These are phyloP conservation scores for Ascochyta fabae DNA, from an alignment of 2,329 filamentous ascomycete genomes.

Conservation along the genomic window DNA sequence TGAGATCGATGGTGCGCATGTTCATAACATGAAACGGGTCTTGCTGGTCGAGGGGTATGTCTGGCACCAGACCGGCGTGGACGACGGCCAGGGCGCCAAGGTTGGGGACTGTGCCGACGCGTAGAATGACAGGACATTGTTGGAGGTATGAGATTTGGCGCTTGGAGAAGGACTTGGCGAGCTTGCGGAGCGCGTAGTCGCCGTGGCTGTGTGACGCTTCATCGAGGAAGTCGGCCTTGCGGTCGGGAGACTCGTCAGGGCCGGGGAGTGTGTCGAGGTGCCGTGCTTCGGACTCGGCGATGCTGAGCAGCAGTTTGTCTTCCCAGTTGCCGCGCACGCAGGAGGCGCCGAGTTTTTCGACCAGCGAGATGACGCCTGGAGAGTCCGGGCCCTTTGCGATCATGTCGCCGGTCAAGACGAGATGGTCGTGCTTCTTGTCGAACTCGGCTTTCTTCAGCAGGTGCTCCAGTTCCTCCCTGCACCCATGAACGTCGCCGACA, in stretches of 20 bases:
- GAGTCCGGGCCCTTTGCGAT: constrained; percentile 88
- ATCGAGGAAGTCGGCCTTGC: constrained; percentile 38
- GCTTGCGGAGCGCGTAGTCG: constrained; percentile 54
- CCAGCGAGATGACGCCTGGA: constrained; percentile 74
- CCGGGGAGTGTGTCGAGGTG: constrained; percentile 28
- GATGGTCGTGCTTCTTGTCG: constrained; percentile 60
- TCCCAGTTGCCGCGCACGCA: constrained; percentile 94
- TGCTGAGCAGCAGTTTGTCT: constrained; percentile 77
- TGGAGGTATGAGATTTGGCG: constrained; percentile 74
- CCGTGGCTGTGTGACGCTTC: constrained; percentile 41
- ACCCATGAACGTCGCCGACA: constrained; percentile 92
- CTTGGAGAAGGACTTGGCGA: constrained; percentile 63
- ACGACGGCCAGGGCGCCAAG: constrained; percentile 75
- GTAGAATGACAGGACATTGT: constrained; percentile 77
- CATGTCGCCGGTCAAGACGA: constrained; percentile 50
- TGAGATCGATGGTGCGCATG: constrained; percentile 79
- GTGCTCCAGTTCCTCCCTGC: constrained; percentile 65
- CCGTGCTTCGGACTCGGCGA: constrained; percentile 51
- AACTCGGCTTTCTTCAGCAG: constrained; percentile 74
- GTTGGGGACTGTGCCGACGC: constrained; percentile 66
- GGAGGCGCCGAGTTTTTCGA: constrained; percentile 75
- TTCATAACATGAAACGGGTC: constrained; percentile 88
- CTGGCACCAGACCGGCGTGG: constrained; percentile 85
- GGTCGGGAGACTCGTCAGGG: constrained; percentile 41
- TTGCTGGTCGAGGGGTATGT: constrained; percentile 70